A percentile compares a stretch with the other conserved stretches of the same genome.
Evolutionary conservation across 2,329 filamentous ascomycete species (phyloP).

Genomic region (Escovopsis sp.): DNA sequence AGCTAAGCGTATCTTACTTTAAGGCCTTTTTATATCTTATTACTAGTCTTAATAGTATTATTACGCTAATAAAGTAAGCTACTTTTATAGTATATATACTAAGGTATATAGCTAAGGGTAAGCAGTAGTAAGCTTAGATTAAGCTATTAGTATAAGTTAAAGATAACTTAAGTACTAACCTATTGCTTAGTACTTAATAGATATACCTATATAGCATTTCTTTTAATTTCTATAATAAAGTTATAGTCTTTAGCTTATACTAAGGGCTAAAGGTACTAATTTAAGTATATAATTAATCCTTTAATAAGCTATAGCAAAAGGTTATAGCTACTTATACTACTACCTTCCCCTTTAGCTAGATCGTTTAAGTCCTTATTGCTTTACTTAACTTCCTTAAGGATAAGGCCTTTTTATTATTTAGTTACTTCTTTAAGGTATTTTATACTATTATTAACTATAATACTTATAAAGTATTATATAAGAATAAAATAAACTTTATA

Average conservation of each 20-base stretch:
- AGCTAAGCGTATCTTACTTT: background rate
- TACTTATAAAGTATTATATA: too few relatives aligned
- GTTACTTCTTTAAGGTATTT: too few relatives aligned
- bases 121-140: background rate
- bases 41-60: background rate
- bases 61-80: background rate
- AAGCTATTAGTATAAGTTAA: background rate
- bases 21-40: background rate
- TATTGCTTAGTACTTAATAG: background rate
- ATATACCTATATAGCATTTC: background rate
- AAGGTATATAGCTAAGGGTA: background rate
- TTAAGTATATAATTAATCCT: background rate
- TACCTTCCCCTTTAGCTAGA: too few relatives aligned
- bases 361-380: too few relatives aligned
- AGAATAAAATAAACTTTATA: too few relatives aligned
- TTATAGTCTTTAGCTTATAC: background rate
- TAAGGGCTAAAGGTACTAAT: background rate
- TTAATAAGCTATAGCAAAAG: too few relatives aligned
- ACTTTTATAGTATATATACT: background rate
- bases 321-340: too few relatives aligned
- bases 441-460: conserved; percentile 1
- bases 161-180: background rate
- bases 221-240: conserved; percentile 1
- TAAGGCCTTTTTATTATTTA: too few relatives aligned
- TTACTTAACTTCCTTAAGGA: too few relatives aligned